Conservation (phyloP, 2,329 filamentous ascomycete genomes). For the Fusarium subglutinans region DNA sequence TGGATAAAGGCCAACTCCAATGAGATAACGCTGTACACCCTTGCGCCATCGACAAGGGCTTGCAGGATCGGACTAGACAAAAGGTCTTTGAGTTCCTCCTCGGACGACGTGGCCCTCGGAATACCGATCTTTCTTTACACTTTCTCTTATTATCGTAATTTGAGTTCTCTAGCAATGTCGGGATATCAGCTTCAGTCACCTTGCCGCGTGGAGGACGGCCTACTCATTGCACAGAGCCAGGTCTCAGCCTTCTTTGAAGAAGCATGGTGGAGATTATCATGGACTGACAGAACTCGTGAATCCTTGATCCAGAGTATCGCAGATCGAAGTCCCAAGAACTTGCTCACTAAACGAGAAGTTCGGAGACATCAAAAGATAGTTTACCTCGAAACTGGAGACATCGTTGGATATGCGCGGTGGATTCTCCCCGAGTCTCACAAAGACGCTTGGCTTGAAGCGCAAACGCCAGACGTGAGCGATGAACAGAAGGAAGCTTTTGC, state of each 20-base stretch:
- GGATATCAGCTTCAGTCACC: slow-evolving; percentile 12
- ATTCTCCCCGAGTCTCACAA: slow-evolving; percentile 18
- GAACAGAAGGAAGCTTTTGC: neutral
- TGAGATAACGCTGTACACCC: neutral
- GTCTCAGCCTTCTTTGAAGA: slow-evolving; percentile 30
- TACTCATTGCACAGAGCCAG: slow-evolving; percentile 27
- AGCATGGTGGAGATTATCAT: slow-evolving; percentile 35
- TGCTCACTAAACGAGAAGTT: slow-evolving; percentile 23
- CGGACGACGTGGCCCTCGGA: neutral
- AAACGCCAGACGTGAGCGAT: slow-evolving; percentile 22
- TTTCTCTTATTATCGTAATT: neutral
- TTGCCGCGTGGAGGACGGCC: slow-evolving; percentile 8
- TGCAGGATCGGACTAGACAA: neutral
- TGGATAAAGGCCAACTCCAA: neutral
- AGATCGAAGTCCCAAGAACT: slow-evolving; percentile 22
- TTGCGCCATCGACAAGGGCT: neutral
- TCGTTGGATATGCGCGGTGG: slow-evolving; percentile 38
- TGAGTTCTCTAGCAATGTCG: neutral
- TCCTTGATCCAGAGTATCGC: slow-evolving; percentile 17
- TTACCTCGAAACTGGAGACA: slow-evolving; percentile 25
- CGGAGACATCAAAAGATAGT: slow-evolving; percentile 35
- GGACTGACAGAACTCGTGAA: slow-evolving; percentile 16
- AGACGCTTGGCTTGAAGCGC: slow-evolving; percentile 14
- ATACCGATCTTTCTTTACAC: neutral
- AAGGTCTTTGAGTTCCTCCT: too few species aligned